Conservation (phyloP, 2,329 filamentous ascomycete genomes). For the Sporothrix mexicana region DNA sequence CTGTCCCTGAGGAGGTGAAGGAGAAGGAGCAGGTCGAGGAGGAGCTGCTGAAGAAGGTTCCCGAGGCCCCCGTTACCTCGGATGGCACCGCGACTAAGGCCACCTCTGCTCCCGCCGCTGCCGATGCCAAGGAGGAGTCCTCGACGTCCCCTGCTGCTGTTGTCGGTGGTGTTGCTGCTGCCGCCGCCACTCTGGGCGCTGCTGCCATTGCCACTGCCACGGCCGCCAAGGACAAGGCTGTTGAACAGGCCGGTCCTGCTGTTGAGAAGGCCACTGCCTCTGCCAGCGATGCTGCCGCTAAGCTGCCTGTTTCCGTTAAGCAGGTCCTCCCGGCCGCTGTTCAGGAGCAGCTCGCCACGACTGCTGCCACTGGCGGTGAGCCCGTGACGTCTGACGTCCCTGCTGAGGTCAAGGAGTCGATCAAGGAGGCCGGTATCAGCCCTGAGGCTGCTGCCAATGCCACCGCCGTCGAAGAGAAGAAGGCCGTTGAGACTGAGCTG, state of each 20-base stretch:
- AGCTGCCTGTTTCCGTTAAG: conserved; percentile 61
- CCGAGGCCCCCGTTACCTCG: conserved; percentile 63
- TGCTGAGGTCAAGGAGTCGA: conserved; percentile 62
- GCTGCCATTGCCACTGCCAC: conserved; percentile 41
- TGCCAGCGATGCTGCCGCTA: conserved; percentile 50
- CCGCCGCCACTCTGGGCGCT: conserved; percentile 47
- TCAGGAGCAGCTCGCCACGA: conserved; percentile 54
- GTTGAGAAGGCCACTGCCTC: conserved; percentile 39
- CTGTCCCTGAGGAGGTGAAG: conserved; percentile 66
- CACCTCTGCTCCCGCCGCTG: conserved; percentile 55
- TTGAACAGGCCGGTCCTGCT: conserved; percentile 43
- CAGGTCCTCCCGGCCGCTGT: conserved; percentile 57
- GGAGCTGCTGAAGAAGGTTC: conserved; percentile 71
- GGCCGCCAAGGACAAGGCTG: conserved; percentile 49
- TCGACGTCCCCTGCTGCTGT: conserved; percentile 25
- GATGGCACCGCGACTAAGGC: conserved; percentile 61
- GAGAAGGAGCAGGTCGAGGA: conserved; percentile 75
- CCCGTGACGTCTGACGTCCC: conserved; percentile 58
- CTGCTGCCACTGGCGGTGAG: conserved; percentile 51
- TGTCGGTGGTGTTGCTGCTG: conserved; percentile 44
- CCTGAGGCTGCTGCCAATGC: conserved; percentile 75
- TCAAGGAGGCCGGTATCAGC: conserved; percentile 61
- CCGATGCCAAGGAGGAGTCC: conserved; percentile 45
- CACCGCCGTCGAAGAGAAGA: conserved; percentile 75
- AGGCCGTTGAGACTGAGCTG: conserved; percentile 74